A percentile compares a stretch with the other conserved stretches of the same genome.
These are phyloP conservation scores for Lactuca saligna DNA, from an alignment of 129 eudicot genomes.

Conservation along the genomic window DNA sequence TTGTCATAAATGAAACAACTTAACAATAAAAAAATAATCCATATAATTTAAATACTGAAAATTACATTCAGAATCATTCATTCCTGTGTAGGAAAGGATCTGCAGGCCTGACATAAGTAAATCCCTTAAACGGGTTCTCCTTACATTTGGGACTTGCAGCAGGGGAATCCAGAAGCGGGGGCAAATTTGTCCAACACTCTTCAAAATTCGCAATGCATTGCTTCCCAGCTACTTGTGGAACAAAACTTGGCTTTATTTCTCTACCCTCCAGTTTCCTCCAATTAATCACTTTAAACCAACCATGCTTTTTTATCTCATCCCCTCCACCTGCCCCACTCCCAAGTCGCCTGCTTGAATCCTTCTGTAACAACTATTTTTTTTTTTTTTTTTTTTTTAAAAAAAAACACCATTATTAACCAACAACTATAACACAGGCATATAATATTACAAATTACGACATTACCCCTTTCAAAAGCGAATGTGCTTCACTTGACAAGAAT, in stretches of 20 bases:
- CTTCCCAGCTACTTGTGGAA: slow-evolving; percentile 58
- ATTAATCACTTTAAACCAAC: slow-evolving; percentile 60
- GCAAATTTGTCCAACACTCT: slow-evolving; percentile 61
- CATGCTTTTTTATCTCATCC: slow-evolving; percentile 54
- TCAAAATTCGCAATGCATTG: slow-evolving; percentile 67
- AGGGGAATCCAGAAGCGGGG: slow-evolving; percentile 63
- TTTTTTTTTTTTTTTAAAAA: neutral
- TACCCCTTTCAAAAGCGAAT: slow-evolving; percentile 85
- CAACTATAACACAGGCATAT: neutral
- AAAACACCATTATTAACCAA: neutral
- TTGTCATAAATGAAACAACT: neutral
- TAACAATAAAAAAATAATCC: too few species aligned
- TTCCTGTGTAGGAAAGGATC: slow-evolving; percentile 30
- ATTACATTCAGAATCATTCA: neutral
- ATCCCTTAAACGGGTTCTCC: slow-evolving; percentile 57
- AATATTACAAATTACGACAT: neutral
- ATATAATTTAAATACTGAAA: neutral
- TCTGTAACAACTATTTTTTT: slow-evolving; percentile 46
- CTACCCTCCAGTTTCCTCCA: slow-evolving; percentile 67
- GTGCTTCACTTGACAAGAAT: slow-evolving; percentile 80
- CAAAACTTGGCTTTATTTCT: slow-evolving; percentile 60
- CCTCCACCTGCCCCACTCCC: slow-evolving; percentile 56
- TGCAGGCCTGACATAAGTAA: slow-evolving; percentile 53
- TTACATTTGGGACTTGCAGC: slow-evolving; percentile 53
- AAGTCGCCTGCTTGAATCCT: slow-evolving; percentile 59